Evolutionary conservation across 2,329 filamentous ascomycete genomes (phyloP).

Genomic region (Paracorniculantispora psalliotae): DNA sequence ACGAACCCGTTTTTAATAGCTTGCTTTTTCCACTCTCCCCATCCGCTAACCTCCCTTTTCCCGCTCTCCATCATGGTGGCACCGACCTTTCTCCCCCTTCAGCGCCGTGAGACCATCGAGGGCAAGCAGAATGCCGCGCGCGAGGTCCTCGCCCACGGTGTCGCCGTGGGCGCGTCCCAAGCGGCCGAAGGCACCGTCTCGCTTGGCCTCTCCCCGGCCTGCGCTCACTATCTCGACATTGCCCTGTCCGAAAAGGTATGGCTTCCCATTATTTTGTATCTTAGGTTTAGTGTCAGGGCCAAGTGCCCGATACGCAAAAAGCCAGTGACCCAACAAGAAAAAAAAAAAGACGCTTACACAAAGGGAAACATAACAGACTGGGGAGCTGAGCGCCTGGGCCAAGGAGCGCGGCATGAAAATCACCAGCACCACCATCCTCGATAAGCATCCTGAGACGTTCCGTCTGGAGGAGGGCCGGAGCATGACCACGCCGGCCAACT

Average conservation of each 20-base stretch:
- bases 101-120: constrained; percentile 6
- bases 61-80: neutral
- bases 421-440: constrained; percentile 8
- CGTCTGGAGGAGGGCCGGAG: neutral
- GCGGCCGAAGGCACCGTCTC: neutral
- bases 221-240: constrained; percentile 7
- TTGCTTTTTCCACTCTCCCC: neutral
- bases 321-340: neutral
- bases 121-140: constrained; percentile 6
- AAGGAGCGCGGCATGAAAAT: neutral
- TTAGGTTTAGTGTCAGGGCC: no score
- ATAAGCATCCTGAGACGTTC: constrained; percentile 8
- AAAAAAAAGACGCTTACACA: neutral
- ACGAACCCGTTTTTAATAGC: no score
- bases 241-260: constrained; percentile 8
- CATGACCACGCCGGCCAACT: neutral
- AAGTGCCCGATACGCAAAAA: no score
- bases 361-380: neutral
- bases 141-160: constrained; percentile 1
- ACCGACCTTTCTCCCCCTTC: neutral
- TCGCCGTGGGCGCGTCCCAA: neutral
- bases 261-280: no score
- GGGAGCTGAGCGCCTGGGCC: neutral
- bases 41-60: neutral
- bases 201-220: neutral